Evolutionary conservation across 441 rosid species (phyloP), one percentile per base, ranked within the genome.

Genomic region (Raphanus hybrid): DNA sequence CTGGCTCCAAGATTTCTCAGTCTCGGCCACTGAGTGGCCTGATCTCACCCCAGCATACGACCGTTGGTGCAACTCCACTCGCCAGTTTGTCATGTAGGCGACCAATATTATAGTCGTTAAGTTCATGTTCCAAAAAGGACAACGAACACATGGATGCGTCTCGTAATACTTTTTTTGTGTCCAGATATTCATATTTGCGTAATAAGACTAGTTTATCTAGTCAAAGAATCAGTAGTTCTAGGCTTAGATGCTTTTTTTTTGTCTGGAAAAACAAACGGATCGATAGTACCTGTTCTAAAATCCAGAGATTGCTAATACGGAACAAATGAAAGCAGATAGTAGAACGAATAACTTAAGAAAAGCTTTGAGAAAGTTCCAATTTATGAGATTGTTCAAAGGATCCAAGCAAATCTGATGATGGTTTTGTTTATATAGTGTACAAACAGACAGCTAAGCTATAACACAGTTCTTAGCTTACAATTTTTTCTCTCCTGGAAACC

Each of bases 11-110:
- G 93, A 91, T 76, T 91, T 81, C 71, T 78, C 89, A 1, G 63
- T 85, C n/a, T 83, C 90, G 0, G 64, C 89, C 54, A 88, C 95
- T 3, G 92, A 91, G 54, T 93, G 98, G 95, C 97, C 97, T 0
- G 87, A 93, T 78, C 95, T 91, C 54, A 86, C 85, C 57, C 70
- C 35, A 8, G 73, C 90, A 27, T 90, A 89, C 43, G 89, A 93
- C 62, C 93, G 91, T 8, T 93, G 97, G 97, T 93, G 93, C 82
- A 83, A 81, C 34, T 80, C 74, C 12, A 86, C 92, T 74, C 92
- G 95, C 72, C 74, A 82, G 37, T 82, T 85, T 52, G 69, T 82
- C 70, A 67, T 80, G 62, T 80, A 80, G 83, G 16, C 58, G 14
- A 35, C 58, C 72, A 5, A 20, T 34, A 48, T 66, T 1, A 3